Conservation (phyloP, 345 rosid genomes). For the Ceriops zippeliana region DNA sequence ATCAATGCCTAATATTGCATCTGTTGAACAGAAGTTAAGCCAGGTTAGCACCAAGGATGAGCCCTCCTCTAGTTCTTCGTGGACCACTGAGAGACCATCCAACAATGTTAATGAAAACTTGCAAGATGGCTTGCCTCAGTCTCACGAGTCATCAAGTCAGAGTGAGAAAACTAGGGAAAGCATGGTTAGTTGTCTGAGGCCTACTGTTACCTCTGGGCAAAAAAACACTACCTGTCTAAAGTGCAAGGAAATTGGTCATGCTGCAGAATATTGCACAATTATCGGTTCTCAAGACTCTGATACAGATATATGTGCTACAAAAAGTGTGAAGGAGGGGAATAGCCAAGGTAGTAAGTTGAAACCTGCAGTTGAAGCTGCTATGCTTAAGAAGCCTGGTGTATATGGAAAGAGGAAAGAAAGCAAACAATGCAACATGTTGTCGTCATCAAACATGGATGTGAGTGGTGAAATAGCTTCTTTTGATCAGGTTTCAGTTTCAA, state of each 20-base stretch:
- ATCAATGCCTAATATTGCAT: slow-evolving; percentile 31
- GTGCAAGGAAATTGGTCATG: slow-evolving; percentile 58
- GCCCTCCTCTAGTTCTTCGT: slow-evolving; percentile 51
- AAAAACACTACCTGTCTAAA: slow-evolving; percentile 48
- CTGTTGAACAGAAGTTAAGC: slow-evolving; percentile 46
- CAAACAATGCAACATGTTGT: slow-evolving; percentile 48
- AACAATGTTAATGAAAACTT: slow-evolving; percentile 39
- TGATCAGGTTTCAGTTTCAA: slow-evolving; percentile 44
- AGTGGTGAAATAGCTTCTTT: slow-evolving; percentile 37
- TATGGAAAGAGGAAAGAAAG: slow-evolving; percentile 50
- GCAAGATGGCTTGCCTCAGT: slow-evolving; percentile 49
- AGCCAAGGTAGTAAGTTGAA: slow-evolving; percentile 57
- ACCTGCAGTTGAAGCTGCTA: slow-evolving; percentile 80
- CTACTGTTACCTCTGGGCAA: slow-evolving; percentile 34
- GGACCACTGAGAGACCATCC: slow-evolving; percentile 44
- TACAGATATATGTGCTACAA: slow-evolving; percentile 44
- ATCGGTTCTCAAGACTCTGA: slow-evolving; percentile 41
- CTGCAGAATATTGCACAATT: slow-evolving; percentile 47
- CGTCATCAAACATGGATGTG: slow-evolving; percentile 38
- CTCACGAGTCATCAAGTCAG: slow-evolving; percentile 50
- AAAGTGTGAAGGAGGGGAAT: slow-evolving; percentile 44
- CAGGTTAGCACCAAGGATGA: slow-evolving; percentile 57
- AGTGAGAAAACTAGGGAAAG: slow-evolving; percentile 57
- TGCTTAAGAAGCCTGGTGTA: slow-evolving; percentile 67
- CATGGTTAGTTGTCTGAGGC: slow-evolving; percentile 41